Percentiles rank a stretch among this genome's conserved stretches.
Conservation (phyloP, 108 stramenopile genomes). For the Cyclotella kingstonii region DNA sequence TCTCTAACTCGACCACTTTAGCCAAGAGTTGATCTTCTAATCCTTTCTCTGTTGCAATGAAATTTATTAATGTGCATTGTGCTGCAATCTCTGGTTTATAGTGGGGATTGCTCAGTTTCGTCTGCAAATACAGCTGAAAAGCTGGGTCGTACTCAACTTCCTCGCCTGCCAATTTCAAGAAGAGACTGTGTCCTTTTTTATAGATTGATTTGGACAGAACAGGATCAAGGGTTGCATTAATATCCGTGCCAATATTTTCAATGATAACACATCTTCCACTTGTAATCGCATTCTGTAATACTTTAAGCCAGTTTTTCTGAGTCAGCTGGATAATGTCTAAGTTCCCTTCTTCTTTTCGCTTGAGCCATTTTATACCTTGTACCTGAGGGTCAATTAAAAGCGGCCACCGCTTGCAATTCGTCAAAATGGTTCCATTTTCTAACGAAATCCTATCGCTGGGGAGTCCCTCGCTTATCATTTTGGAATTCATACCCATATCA, state of each 20-base stretch:
- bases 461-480: constrained; percentile 87
- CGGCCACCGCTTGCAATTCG: constrained; percentile 88
- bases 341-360: constrained; percentile 63
- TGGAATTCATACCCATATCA: constrained; percentile 73
- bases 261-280: constrained; percentile 85
- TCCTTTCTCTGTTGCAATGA: constrained; percentile 90
- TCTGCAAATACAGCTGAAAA: constrained; percentile 88
- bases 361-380: constrained; percentile 93
- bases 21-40: constrained; percentile 90
- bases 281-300: constrained; percentile 65
- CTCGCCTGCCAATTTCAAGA: constrained; percentile 82
- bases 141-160: constrained; percentile 88
- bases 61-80: constrained; percentile 92
- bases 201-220: constrained; percentile 85
- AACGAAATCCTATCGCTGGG: constrained; percentile 87
- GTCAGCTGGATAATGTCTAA: constrained; percentile 68
- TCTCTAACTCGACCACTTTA: constrained; percentile 82
- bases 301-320: constrained; percentile 80
- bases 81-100: constrained; percentile 94
- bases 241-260: constrained; percentile 87
- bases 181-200: constrained; percentile 76
- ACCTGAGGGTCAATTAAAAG: constrained; percentile 76
- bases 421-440: constrained; percentile 90
- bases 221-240: constrained; percentile 89
- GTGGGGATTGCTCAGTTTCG: constrained; percentile 89